Base-by-base conservation (phyloP, 2,329 filamentous ascomycete species). In the Xylariaceae sp. region DNA sequence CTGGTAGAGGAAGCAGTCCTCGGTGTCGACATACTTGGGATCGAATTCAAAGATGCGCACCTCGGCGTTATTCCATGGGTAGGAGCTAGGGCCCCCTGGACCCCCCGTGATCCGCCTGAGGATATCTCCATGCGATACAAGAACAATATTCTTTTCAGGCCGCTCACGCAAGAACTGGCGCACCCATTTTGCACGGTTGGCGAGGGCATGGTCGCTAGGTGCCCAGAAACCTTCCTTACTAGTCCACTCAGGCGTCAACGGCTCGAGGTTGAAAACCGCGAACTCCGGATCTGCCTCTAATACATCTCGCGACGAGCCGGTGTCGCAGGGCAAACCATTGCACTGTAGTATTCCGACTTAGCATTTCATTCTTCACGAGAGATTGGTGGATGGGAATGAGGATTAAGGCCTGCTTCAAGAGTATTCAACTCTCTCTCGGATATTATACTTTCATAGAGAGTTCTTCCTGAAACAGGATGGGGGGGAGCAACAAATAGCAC, bases 71-170 rank as follows among this genome's bases (percentile, higher is more conserved):
- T 52, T 57, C 63, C 65, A 67, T 14, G 40, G 50, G 44, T 58
- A 59, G 5, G 14, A 2, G 23, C 60, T 64, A 3, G 45, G 32
- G 14, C 50, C 56, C 26, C 37, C 10, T 21, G 60, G 57, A 16
- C 46, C 21, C n/a, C 47, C 45, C 41, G 63, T 65, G 55, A 67
- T 64, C n/a, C 52, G 41, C 12, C 65, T 47, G 20, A 67, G 48
- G 41, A 71, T 62, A 48, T 65, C 67, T 18, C 70, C 70, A 41
- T 72, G 70, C 18, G 66, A 55, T 5, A 71, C 67, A 7, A 67
- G 64, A 41, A 71, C 69, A 40, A 72, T 67, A 52, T 66, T 64
- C 44, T 53, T 53, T 59, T 71, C 69, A 2, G 63, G 58, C 12
- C 65, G 50, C 4, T 52, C 62, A 32, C 65, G 63, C 42, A 71